These are phyloP conservation scores for Gillenia trifoliata DNA, from an alignment of 306 rosid genomes.

Conservation along the genomic window DNA sequence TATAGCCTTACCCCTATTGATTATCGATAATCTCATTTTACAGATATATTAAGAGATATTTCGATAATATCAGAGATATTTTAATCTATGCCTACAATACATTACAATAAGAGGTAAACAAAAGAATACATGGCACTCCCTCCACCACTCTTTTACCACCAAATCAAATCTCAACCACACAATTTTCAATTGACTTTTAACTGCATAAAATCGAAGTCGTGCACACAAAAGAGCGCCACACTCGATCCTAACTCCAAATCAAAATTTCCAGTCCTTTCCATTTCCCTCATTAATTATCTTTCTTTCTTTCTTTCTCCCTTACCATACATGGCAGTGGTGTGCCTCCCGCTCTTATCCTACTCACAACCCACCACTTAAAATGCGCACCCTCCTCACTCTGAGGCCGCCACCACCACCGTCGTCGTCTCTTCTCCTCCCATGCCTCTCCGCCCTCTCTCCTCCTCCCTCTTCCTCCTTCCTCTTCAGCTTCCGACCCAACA, in stretches of 20 bases:
- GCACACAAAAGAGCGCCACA: not conserved
- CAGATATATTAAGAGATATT: too few species aligned
- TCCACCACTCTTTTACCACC: conserved; percentile 5
- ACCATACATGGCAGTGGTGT: conserved; percentile 20
- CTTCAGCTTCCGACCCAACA: conserved; percentile 44
- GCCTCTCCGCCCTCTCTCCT: conserved; percentile 39
- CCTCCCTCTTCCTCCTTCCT: conserved; percentile 40
- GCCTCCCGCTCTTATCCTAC: conserved; percentile 18
- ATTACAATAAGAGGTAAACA: not conserved
- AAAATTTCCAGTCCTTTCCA: not conserved
- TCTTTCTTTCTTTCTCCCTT: not conserved
- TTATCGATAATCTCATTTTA: too few species aligned
- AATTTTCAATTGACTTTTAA: not conserved
- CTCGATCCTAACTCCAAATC: not conserved
- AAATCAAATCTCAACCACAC: not conserved
- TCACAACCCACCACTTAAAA: conserved; percentile 24
- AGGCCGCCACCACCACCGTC: conserved; percentile 23
- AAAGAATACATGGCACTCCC: conserved; percentile 22
- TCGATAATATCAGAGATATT: too few species aligned
- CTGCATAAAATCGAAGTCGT: too few species aligned
- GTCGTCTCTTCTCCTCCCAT: conserved; percentile 34
- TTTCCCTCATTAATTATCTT: not conserved
- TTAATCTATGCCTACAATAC: too few species aligned
- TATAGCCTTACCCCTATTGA: too few species aligned
- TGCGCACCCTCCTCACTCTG: conserved; percentile 51